Evolutionary conservation across 2,329 filamentous ascomycete species (phyloP).

Genomic region (Colletotrichum filicis): DNA sequence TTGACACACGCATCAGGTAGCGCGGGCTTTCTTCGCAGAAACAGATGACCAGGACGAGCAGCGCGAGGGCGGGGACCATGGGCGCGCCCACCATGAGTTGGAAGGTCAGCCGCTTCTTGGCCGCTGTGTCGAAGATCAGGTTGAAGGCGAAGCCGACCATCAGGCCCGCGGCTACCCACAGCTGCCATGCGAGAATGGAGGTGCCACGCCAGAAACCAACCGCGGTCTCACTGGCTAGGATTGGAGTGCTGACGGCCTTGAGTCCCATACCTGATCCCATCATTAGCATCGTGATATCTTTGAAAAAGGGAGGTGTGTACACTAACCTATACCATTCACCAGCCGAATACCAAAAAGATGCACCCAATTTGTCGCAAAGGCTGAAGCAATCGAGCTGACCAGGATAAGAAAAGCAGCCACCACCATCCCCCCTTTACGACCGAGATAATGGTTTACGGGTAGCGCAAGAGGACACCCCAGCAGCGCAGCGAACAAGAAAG

Average conservation of each 20-base stretch:
- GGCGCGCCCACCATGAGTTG: conserved; percentile 50
- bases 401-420: conserved; percentile 52
- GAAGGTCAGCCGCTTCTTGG: conserved; percentile 31
- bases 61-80: conserved; percentile 46
- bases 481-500: conserved; percentile 51
- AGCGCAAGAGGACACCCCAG: conserved; percentile 52
- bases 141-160: conserved; percentile 50
- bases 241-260: conserved; percentile 59
- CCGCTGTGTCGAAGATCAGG: conserved; percentile 45
- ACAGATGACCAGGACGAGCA: conserved; percentile 44
- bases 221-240: conserved; percentile 58
- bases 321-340: conserved; percentile 52
- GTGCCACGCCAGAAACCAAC: conserved; percentile 60
- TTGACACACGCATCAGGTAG: conserved; percentile 50
- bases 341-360: conserved; percentile 48
- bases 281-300: neutral
- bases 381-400: conserved; percentile 50
- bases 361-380: conserved; percentile 47
- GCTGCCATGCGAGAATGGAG: conserved; percentile 58
- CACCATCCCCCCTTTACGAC: conserved; percentile 52
- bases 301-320: neutral
- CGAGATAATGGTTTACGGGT: conserved; percentile 53
- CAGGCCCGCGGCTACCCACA: conserved; percentile 53
- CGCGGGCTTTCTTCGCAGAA: conserved; percentile 54
- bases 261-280: conserved; percentile 55